phyloP scores from a whole-genome alignment of 768 basidiomycete genomes.

The Collybia nuda region DNA sequence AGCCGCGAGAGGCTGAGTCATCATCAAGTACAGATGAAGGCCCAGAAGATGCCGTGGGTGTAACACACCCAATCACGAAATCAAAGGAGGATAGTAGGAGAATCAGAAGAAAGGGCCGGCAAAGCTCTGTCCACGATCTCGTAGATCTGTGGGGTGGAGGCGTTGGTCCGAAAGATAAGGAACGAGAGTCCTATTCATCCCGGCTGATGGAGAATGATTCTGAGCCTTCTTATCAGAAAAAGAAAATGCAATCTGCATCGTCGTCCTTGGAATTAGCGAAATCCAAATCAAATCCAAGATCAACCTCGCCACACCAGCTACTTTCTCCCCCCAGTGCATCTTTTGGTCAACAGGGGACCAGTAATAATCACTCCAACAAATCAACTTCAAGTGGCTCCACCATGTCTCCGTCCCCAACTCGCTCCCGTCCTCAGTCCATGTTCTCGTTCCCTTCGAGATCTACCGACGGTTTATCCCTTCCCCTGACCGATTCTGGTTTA shows the following conservation, averaged over 20 bases:
- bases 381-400: conserved; percentile 7
- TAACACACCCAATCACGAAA: conserved; percentile 21
- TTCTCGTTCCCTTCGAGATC: conserved; percentile 64
- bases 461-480: conserved; percentile 28
- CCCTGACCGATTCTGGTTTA: conserved; percentile 22
- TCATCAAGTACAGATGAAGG: conserved; percentile 64
- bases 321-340: conserved; percentile 2
- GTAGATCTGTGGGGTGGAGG: conserved; percentile 78
- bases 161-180: conserved; percentile 41
- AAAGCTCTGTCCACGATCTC: conserved; percentile 82
- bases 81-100: conserved; percentile 29
- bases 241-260: conserved; percentile 3
- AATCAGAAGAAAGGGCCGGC: conserved; percentile 47
- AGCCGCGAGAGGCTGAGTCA: conserved; percentile 31
- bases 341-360: neutral
- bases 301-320: conserved; percentile 9
- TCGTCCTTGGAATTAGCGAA: conserved; percentile 3
- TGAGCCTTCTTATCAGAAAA: neutral
- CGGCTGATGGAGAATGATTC: conserved; percentile 4
- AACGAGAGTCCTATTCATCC: conserved; percentile 16
- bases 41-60: conserved; percentile 42
- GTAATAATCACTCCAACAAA: neutral
- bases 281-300: neutral
- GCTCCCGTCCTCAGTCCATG: conserved; percentile 81
- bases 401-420: conserved; percentile 33